Base-by-base conservation (phyloP, 2,329 filamentous ascomycete genomes). In the Beauveria sp. region DNA sequence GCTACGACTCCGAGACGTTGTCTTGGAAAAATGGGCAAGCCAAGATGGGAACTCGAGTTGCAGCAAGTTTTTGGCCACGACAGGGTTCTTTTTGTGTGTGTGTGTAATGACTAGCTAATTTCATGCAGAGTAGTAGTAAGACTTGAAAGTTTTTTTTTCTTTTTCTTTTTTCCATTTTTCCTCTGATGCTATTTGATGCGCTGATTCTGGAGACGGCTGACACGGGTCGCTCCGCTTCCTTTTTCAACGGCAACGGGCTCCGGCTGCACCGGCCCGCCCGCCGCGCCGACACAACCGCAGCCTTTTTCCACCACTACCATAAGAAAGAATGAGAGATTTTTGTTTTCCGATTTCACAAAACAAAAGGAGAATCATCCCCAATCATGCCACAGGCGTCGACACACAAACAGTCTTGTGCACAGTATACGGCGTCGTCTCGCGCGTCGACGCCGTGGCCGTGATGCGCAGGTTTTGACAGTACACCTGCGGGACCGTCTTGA, bases 331-430 rank as follows among this genome's bases (percentile, higher is more conserved):
- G 26, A 7, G 31, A 31, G 31, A 10, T 12, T 34, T 34, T 34
- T 12, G 6, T 7, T 28, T 28, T 24, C 22, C 22, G 3, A 24
- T 24, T 22, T 24, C 3, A 24, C 3, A 24, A 24, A 24, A 24
- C 1, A 24, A 24, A 24, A 24, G 3, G 22, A 24, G 22, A 24
- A 24, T 3, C 22, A 22, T 18, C 12, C 26, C 6, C 7, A 6
- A 28, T 60, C 16, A 60, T 7, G 26, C n/a, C 31, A 18, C 28
- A 1, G 50, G 31, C 1, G 66, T 63, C 14, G 64, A 59, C 38
- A 63, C 60, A 54, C 73, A 75, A 2, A 72, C 65, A 1, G 71
- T 72, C 45, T 62, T 66, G 64, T 67, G 69, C 22, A 50, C 64
- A 1, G 71, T 74, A 6, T 51, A 67, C 1, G 73, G 65, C 7